These are phyloP conservation scores for Nyctanthes arbortristis DNA, from an alignment of 257 asterid genomes.

Conservation along the genomic window DNA sequence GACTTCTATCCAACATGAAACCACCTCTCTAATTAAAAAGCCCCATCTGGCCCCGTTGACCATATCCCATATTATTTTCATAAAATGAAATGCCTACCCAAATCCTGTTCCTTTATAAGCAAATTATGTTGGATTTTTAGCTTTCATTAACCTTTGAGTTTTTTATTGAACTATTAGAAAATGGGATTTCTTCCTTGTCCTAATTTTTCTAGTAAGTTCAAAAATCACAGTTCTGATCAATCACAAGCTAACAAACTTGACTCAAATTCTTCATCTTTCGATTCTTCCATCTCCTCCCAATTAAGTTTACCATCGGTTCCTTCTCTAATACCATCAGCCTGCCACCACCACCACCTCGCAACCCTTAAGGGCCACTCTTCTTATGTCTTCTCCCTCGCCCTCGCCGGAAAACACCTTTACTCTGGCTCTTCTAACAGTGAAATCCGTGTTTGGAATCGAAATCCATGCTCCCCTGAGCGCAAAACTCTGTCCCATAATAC, in stretches of 20 bases:
- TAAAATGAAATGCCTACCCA: background rate
- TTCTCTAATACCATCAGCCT: constrained; percentile 50
- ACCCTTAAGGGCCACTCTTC: constrained; percentile 56
- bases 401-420: constrained; percentile 60
- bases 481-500: background rate
- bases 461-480: constrained; percentile 9
- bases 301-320: constrained; percentile 66
- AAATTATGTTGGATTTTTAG: background rate
- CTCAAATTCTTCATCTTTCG: constrained; percentile 38
- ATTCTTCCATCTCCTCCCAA: constrained; percentile 52
- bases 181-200: constrained; percentile 38
- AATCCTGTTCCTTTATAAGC: constrained; percentile 19
- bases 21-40: background rate
- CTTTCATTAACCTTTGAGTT: background rate
- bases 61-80: constrained; percentile 3
- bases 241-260: constrained; percentile 15
- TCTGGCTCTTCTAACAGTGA: constrained; percentile 61
- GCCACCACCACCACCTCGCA: constrained; percentile 39
- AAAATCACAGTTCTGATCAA: constrained; percentile 31
- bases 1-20: background rate
- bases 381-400: constrained; percentile 48
- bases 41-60: constrained; percentile 24
- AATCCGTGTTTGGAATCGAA: constrained; percentile 46
- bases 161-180: background rate
- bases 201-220: constrained; percentile 20